Evolutionary conservation across 148 eudicot genomes (phyloP), one percentile per base, ranked within the genome.

Genomic region (Talinum fruticosum): DNA sequence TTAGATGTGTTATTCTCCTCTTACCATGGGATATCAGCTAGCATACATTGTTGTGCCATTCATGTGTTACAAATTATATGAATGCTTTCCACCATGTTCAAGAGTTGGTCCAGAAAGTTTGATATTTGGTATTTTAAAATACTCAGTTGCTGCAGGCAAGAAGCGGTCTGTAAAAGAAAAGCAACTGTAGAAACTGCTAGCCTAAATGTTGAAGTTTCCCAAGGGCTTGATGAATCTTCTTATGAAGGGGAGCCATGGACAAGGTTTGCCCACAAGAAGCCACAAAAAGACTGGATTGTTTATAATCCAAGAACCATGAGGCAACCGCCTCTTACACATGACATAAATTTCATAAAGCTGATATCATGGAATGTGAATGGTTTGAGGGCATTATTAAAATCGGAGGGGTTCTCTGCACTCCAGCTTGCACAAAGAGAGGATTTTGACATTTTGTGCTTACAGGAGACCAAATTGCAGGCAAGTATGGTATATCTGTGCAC

Each of bases 291-390:
- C 33, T 96, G 99, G 99, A 78, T 83, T 73, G 92, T 83, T 37
- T 96, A 96, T 81, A 91, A 96, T 84, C 99, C 99, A 15, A 88
- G 85, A 81, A 90, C 84, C 73, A 91, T 96, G 97, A 96, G 97
- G 88, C 88, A 90, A 2, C 89, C 93, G 66, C 87, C 93, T 83
- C 94, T 91, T 85, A 69, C 75, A 68, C 75, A 79, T 72, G 87
- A 88, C 78, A 79, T 85, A 8, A 79, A 84, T 54, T 80, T 79
- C 81, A 77, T 90, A 71, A 96, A 93, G 88, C 76, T 93, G 79
- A 78, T 96, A 84, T 96, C 99, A 34, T 96, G 99, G 97, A 96
- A 96, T 84, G 99, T 96, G 41, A 96, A 96, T 86, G 99, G 99
- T 38, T 83, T 96, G 79, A 89, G 99, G 82, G 97, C 97, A 41